phyloP scores from a whole-genome alignment of 805 yeast genomes.

The Cyberlindnera petersonii region DNA sequence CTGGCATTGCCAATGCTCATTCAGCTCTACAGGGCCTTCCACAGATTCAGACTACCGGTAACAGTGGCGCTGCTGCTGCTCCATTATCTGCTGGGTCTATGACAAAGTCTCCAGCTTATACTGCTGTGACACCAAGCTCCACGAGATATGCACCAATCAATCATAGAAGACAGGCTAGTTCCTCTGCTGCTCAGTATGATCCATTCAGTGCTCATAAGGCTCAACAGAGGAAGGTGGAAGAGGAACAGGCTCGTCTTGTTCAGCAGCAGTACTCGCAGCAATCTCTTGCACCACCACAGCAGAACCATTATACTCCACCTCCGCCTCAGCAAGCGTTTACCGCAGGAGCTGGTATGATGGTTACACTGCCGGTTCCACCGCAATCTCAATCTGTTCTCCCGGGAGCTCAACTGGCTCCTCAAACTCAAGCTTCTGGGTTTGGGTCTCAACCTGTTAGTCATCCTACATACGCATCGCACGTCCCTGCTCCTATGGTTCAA shows the following conservation, averaged over 20 bases:
- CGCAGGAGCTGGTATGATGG: too few relatives aligned
- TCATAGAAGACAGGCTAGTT: constrained; percentile 28
- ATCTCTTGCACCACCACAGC: constrained; percentile 1
- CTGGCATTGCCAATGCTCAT: constrained; percentile 7
- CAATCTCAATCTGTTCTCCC: too few relatives aligned
- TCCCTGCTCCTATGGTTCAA: constrained; percentile 17
- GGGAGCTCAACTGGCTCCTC: too few relatives aligned
- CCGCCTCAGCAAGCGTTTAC: too few relatives aligned
- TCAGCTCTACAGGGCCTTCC: constrained; percentile 3
- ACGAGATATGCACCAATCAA: constrained; percentile 39
- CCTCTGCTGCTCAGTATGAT: constrained; percentile 29
- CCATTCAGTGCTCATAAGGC: constrained; percentile 24
- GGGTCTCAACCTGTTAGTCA: not conserved
- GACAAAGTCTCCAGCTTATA: constrained; percentile 15
- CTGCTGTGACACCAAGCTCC: constrained; percentile 20
- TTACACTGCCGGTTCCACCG: too few relatives aligned
- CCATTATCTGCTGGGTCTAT: constrained; percentile 15
- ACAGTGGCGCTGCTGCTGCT: not conserved
- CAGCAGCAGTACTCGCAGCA: constrained; percentile 3
- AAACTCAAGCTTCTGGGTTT: too few relatives aligned
- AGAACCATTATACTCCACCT: not conserved
- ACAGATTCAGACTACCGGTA: constrained; percentile 1
- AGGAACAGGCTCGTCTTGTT: constrained; percentile 2
- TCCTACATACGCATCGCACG: too few relatives aligned
- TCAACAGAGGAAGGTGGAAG: constrained; percentile 9